Base-by-base conservation (phyloP, 495 filamentous ascomycete species). In the Neurospora hispaniola region DNA sequence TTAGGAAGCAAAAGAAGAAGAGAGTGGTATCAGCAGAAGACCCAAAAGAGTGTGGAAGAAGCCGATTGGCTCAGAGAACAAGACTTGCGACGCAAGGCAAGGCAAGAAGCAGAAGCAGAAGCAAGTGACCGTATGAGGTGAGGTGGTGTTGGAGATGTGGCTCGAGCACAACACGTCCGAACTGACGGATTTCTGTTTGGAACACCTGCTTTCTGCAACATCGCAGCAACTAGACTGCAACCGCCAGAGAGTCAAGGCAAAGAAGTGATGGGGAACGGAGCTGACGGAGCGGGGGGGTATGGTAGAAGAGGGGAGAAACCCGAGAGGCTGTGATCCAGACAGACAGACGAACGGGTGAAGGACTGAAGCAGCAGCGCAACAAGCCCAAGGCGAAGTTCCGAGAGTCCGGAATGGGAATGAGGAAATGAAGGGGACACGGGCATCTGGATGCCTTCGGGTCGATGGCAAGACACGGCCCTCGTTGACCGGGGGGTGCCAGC, bases 1-100 rank as follows among this genome's bases (percentile, higher is more conserved):
- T 35, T 46, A 23, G 18, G 40, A 69, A 74, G 72, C 44, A 54
- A 71, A 71, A 66, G 54, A 66, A 27, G 12, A 38, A 66, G 54
- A 66, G 35, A 8, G 7, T 12, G 31, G 54, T 35, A 66, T 66
- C 54, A 66, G 54, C 54, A 66, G 31, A 66, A 66, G 11, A 2
- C 11, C 20, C 35, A 66, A 66, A 35, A 35, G 27, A 66, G 54
- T 31, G 27, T 35, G 23, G 14, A 35, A 38, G 54, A 66, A 66
- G 54, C 54, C 54, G 16, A 66, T 66, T 66, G 54, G 54, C 54
- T 66, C 23, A 66, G 35, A 14, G 11, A 27, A 59, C 11, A 66
- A 66, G 27, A 38, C 4, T 5, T 38, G 35, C 35, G 35, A 38
- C 35, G 54, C 54, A 66, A 66, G 54, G 54, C 54, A 5, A 66